A percentile compares a stretch with the other conserved stretches of the same genome.
Evolutionary conservation across 1,284 basidiomycete genomes (phyloP).

Genomic region (Naganishia sp.): DNA sequence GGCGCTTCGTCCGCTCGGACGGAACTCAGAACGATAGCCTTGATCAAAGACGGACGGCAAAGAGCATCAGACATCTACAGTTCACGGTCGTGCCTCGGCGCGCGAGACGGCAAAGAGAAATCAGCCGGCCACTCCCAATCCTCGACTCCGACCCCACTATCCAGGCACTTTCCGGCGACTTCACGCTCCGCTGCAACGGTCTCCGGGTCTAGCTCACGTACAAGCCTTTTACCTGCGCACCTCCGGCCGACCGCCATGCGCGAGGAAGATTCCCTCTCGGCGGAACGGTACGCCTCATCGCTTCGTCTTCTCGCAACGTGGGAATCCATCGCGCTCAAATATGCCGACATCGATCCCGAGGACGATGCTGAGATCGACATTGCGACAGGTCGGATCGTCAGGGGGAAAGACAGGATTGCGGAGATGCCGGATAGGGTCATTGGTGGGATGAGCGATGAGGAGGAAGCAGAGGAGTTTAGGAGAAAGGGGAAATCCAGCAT

Average conservation of each 20-base stretch:
- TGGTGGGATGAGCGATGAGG: slow-evolving; percentile 22
- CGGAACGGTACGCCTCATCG: slow-evolving; percentile 32
- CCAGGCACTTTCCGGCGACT: background rate
- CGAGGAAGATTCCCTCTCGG: slow-evolving; percentile 19
- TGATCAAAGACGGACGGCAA: slow-evolving; percentile 1
- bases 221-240: slow-evolving; percentile 14
- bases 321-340: slow-evolving; percentile 47
- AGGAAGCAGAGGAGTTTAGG: slow-evolving; percentile 16
- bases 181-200: background rate
- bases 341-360: slow-evolving; percentile 42
- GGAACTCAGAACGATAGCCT: slow-evolving; percentile 2
- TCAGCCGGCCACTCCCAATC: background rate
- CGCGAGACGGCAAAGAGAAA: background rate
- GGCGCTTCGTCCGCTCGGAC: background rate
- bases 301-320: slow-evolving; percentile 39
- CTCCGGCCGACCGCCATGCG: slow-evolving; percentile 10
- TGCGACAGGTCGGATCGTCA: slow-evolving; percentile 39
- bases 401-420: slow-evolving; percentile 22
- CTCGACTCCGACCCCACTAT: background rate
- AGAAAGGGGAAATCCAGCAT: slow-evolving; percentile 2
- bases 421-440: slow-evolving; percentile 23
- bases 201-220: background rate
- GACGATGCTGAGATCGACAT: slow-evolving; percentile 54
- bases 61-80: slow-evolving; percentile 9
- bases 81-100: slow-evolving; percentile 1